A percentile compares a stretch with the other conserved stretches of the same genome.
Evolutionary conservation across 1,284 basidiomycete genomes (phyloP).

Genomic region (Trametes versicolor): DNA sequence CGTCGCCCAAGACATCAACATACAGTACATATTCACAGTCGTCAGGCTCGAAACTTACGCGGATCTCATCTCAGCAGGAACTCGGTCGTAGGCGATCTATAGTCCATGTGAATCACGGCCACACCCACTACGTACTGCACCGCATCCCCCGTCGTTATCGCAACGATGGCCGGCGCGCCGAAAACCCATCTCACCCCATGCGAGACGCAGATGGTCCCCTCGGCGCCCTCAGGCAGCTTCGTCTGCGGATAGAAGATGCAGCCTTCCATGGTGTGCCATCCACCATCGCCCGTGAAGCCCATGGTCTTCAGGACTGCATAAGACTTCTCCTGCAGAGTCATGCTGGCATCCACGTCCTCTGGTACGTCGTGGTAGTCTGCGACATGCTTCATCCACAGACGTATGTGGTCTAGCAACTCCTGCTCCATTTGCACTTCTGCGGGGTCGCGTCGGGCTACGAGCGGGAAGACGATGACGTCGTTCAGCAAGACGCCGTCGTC

Average conservation of each 20-base stretch:
- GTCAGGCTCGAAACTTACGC: too few species aligned
- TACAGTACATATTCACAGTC: too few species aligned
- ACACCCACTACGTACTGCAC: background rate
- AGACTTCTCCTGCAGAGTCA: slow-evolving; percentile 1
- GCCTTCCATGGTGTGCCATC: slow-evolving; percentile 11
- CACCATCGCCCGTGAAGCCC: slow-evolving; percentile 24
- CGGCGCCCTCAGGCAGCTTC: slow-evolving; percentile 9
- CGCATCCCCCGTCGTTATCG: background rate
- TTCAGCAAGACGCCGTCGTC: slow-evolving; percentile 29
- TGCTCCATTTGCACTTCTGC: background rate
- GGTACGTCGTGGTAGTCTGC: background rate
- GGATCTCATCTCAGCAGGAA: background rate
- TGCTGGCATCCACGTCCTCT: background rate
- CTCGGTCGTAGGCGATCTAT: background rate
- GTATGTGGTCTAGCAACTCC: background rate
- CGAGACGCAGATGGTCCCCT: slow-evolving; percentile 19
- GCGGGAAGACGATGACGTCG: slow-evolving; percentile 24
- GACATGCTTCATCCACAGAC: background rate
- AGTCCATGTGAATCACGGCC: background rate
- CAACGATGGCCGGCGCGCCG: slow-evolving; percentile 27
- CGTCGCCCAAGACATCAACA: too few species aligned
- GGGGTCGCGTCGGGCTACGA: background rate
- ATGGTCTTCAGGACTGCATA: slow-evolving; percentile 7
- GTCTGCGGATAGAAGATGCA: slow-evolving; percentile 32
- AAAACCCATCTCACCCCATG: slow-evolving; percentile 22